These are phyloP conservation scores for Ceratocystis destructans DNA, from an alignment of 2,329 filamentous ascomycete species.

Conservation along the genomic window DNA sequence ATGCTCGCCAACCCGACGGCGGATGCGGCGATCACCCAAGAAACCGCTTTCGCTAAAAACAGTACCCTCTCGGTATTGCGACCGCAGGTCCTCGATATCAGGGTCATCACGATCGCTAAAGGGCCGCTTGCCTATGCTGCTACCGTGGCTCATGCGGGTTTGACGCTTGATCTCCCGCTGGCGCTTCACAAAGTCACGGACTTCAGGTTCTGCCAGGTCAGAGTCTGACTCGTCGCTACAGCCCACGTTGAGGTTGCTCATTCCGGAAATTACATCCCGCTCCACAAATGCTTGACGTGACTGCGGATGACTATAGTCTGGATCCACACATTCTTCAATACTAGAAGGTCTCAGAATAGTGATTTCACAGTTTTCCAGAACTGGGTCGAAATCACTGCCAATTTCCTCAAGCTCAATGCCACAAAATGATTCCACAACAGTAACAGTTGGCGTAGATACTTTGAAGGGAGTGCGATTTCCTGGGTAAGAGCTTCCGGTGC, in stretches of 20 bases:
- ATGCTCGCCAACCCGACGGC: constrained; percentile 34
- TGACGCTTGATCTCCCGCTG: constrained; percentile 33
- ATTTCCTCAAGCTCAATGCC: neutral
- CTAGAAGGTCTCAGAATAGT: constrained; percentile 7
- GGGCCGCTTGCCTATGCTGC: constrained; percentile 41
- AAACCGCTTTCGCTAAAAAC: constrained; percentile 28
- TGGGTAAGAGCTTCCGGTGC: constrained; percentile 5
- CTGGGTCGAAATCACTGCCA: neutral
- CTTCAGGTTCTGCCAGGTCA: constrained; percentile 41
- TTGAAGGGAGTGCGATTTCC: neutral
- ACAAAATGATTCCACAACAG: constrained; percentile 1
- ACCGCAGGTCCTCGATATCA: constrained; percentile 28
- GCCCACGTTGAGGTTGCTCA: constrained; percentile 26
- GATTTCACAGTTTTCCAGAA: neutral
- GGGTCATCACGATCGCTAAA: constrained; percentile 41
- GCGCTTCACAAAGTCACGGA: constrained; percentile 28
- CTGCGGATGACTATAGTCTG: constrained; percentile 31
- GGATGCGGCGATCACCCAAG: constrained; percentile 33
- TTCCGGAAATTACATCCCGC: constrained; percentile 5
- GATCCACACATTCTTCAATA: constrained; percentile 29
- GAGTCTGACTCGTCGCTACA: constrained; percentile 29
- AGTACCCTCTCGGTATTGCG: constrained; percentile 14
- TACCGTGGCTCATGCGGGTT: constrained; percentile 37
- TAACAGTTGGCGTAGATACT: neutral
- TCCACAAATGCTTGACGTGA: constrained; percentile 23